Conservation (phyloP, 306 rosid species). For the Prunus salicina region DNA sequence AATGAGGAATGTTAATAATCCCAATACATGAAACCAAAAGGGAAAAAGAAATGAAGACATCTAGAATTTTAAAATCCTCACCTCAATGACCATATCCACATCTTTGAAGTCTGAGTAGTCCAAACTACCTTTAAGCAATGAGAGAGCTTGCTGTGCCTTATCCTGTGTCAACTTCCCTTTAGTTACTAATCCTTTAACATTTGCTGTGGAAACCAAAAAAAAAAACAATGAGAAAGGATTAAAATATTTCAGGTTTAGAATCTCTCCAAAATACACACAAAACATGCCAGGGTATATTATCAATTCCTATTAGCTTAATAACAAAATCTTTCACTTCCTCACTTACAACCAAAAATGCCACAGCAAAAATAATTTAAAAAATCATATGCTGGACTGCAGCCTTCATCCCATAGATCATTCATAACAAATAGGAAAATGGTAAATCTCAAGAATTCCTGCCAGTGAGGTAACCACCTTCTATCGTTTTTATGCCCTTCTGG, state of each 20-base stretch:
- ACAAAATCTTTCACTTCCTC: background rate
- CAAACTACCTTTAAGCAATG: constrained; percentile 75
- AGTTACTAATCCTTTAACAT: constrained; percentile 59
- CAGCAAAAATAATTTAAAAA: background rate
- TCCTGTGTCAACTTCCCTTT: constrained; percentile 67
- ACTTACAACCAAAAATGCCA: background rate
- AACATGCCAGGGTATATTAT: background rate
- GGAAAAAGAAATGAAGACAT: constrained; percentile 7
- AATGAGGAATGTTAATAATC: background rate
- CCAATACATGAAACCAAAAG: background rate
- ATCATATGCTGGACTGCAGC: background rate
- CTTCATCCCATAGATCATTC: background rate
- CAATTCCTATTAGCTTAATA: background rate
- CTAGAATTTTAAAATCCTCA: constrained; percentile 3
- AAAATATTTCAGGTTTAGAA: background rate
- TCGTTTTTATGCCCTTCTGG: constrained; percentile 57
- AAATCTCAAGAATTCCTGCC: background rate
- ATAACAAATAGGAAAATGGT: background rate
- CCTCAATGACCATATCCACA: constrained; percentile 95
- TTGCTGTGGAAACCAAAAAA: constrained; percentile 41
- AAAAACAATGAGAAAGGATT: background rate
- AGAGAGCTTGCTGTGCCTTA: constrained; percentile 60
- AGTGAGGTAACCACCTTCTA: constrained; percentile 62
- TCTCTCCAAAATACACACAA: background rate
- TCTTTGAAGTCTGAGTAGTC: constrained; percentile 83